Base-by-base conservation (phyloP, 2,329 filamentous ascomycete genomes). In the Mariannaea sp. region DNA sequence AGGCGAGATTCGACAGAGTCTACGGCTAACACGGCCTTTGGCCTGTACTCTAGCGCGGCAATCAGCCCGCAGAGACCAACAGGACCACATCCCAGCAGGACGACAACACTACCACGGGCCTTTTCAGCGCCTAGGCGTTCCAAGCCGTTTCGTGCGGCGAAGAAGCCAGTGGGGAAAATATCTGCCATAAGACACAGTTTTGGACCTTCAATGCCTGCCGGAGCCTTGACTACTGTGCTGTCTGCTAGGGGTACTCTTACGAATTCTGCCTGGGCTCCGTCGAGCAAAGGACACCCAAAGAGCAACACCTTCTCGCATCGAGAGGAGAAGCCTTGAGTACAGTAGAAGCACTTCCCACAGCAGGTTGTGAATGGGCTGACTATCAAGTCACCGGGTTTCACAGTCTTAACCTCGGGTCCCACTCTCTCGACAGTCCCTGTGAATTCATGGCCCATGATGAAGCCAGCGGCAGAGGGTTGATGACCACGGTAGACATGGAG, bases 401-500 rank as follows among this genome's bases (percentile, higher is more conserved):
- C 20, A 6, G 7, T 22, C 0, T 26, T 19, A 1, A 62, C 87
- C 1, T 74, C 78, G 9, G 78, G 74, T 0, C 90, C 91, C 22
- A 81, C 75, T 56, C 88, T 83, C 26, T 84, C 78, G 5, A 94
- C 81, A n/a, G 78, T 79, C 2, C 91, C 91, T 1, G 89, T 89
- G 67, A 94, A 93, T 67, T 95, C 91, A 68, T 95, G 90, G 51
- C 90, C 88, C 86, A 83, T 83, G 43, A 82, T 78, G 62, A 81
- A 82, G 20, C 77, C 80, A 0, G 86, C 82, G 0, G 72, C 77
- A 5, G 84, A 86, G n/a, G 84, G 80, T 68, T 93, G 84, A 62
- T 90, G 85, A n/a, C 91, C 90, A 26, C 90, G 86, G 71, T 86
- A 95, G 47, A 89, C 85, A 71, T 95, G 91, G 22, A 95, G 78